These are phyloP conservation scores for Crataegus laevigata DNA, from an alignment of 306 rosid species.

Conservation along the genomic window DNA sequence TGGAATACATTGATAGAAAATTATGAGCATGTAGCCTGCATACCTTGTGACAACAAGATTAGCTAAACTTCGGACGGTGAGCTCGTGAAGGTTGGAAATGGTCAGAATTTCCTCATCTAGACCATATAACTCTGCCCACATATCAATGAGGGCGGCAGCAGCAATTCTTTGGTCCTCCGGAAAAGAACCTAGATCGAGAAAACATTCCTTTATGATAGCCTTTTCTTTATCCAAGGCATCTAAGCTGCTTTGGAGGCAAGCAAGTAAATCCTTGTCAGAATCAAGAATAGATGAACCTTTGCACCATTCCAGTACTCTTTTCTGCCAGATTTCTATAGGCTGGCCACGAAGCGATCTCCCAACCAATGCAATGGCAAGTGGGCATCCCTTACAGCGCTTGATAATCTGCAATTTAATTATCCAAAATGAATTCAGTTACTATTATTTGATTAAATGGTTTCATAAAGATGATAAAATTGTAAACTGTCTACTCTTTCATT, in stretches of 20 bases:
- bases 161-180: conserved; percentile 58
- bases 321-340: conserved; percentile 21
- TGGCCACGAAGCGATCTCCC: conserved; percentile 34
- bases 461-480: neutral
- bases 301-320: conserved; percentile 13
- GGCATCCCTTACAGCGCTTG: conserved; percentile 39
- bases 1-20: too few relatives aligned
- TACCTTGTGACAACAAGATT: conserved; percentile 47
- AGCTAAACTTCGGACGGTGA: conserved; percentile 25
- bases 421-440: too few relatives aligned
- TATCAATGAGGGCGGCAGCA: conserved; percentile 46
- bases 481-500: neutral
- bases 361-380: conserved; percentile 41
- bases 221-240: conserved; percentile 22
- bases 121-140: conserved; percentile 39
- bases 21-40: neutral
- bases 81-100: conserved; percentile 31
- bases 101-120: conserved; percentile 25
- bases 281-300: conserved; percentile 24
- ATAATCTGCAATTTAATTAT: conserved; percentile 39
- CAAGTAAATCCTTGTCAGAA: conserved; percentile 14
- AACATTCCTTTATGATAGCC: conserved; percentile 32
- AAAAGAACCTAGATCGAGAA: conserved; percentile 47
- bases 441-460: neutral
- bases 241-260: conserved; percentile 37